Percentiles rank a stretch among this genome's conserved stretches.
These are phyloP conservation scores for Friedmanniomyces endolithicus DNA, from an alignment of 495 filamentous ascomycete species.

Conservation along the genomic window DNA sequence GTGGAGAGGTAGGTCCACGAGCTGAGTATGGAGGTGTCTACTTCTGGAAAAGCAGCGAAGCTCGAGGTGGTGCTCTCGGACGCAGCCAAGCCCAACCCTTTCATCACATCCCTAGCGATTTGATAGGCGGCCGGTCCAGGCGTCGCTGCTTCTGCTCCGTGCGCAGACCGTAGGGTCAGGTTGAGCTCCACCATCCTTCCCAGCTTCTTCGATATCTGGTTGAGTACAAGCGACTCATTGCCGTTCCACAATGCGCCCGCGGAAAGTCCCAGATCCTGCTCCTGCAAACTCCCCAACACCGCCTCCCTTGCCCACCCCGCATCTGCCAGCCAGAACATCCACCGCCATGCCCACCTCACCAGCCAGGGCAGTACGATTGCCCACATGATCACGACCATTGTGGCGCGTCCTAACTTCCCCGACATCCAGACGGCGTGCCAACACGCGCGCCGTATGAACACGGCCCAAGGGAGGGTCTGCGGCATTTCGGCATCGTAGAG, in stretches of 20 bases:
- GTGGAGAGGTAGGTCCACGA: conserved; percentile 58
- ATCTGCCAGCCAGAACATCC: conserved; percentile 90
- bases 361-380: conserved; percentile 75
- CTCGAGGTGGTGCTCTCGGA: background rate
- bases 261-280: background rate
- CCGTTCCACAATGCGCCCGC: background rate
- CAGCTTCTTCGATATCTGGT: background rate
- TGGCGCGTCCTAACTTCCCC: conserved; percentile 60
- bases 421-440: conserved; percentile 58
- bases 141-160: background rate
- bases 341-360: conserved; percentile 82
- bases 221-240: background rate
- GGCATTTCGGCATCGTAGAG: conserved; percentile 93
- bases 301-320: conserved; percentile 53
- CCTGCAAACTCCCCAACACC: conserved; percentile 4
- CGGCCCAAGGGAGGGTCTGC: conserved; percentile 55
- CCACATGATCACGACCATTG: conserved; percentile 80
- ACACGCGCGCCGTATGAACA: conserved; percentile 65
- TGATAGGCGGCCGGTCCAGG: conserved; percentile 3
- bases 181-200: background rate
- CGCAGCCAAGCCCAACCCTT: background rate
- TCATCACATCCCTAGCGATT: background rate
- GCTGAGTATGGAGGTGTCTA: conserved; percentile 46
- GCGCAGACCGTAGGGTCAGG: background rate
- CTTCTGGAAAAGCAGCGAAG: background rate